These are phyloP conservation scores for Drechslerella stenobrocha DNA, from an alignment of 2,329 filamentous ascomycete species.

Conservation along the genomic window DNA sequence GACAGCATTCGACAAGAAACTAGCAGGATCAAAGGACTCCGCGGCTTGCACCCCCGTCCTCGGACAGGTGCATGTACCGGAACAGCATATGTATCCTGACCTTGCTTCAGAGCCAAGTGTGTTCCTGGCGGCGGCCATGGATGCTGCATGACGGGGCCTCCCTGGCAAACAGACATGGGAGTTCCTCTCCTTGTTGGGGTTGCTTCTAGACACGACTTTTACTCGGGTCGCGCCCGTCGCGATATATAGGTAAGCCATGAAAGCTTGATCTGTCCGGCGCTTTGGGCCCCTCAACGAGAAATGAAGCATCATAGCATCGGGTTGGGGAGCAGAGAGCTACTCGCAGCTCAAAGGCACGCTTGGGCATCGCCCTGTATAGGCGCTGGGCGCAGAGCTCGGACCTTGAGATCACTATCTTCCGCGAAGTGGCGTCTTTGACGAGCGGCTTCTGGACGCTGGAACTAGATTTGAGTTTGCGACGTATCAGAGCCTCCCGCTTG, in stretches of 20 bases:
- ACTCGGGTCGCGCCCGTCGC: no score
- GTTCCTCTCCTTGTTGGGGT: not conserved
- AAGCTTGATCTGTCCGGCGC: not conserved
- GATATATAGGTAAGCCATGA: no score
- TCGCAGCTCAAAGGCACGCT: no score
- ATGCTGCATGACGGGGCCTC: constrained; percentile 1
- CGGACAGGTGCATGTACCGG: constrained; percentile 4
- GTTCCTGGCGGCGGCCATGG: constrained; percentile 3
- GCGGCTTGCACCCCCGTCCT: not conserved
- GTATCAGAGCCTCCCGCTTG: no score
- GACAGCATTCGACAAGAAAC: not conserved
- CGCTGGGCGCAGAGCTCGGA: no score
- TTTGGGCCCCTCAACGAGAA: no score
- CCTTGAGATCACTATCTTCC: no score
- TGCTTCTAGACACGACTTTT: no score
- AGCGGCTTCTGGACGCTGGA: no score
- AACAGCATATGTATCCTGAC: constrained; percentile 1
- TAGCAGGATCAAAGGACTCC: not conserved
- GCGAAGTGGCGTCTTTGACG: no score
- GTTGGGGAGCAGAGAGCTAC: not conserved
- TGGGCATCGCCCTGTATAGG: no score
- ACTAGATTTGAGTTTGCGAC: no score
- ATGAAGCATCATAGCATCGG: constrained; percentile 1
- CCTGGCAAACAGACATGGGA: not conserved
- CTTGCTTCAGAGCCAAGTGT: not conserved